A percentile compares a stretch with the other conserved stretches of the same genome.
Evolutionary conservation across 140 eudicot species (phyloP).

Genomic region (Ambrosia hybrid): DNA sequence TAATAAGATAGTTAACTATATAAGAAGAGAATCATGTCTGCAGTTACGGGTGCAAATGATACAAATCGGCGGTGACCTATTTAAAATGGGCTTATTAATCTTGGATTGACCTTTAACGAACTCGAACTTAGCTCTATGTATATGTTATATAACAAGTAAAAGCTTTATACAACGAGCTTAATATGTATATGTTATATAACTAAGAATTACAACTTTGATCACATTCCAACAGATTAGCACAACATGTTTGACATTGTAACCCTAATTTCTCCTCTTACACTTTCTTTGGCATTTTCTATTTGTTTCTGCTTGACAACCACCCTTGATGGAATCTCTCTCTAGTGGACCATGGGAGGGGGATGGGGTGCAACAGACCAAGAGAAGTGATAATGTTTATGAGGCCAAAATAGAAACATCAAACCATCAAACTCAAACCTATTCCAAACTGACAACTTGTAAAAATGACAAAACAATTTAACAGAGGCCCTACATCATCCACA

Average conservation of each 20-base stretch:
- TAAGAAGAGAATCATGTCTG: not conserved
- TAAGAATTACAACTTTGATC: no score
- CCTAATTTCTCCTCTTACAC: no score
- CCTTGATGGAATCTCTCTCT: constrained; percentile 12
- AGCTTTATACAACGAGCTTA: not conserved
- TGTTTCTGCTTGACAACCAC: constrained; percentile 11
- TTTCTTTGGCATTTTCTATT: constrained; percentile 11
- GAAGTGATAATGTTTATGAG: constrained; percentile 48
- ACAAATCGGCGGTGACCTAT: not conserved
- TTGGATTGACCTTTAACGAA: no score
- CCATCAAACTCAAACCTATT: constrained; percentile 34
- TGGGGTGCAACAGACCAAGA: constrained; percentile 6
- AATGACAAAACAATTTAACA: not conserved
- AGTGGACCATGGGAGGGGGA: constrained; percentile 5
- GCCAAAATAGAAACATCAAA: constrained; percentile 35
- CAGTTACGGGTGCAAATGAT: not conserved
- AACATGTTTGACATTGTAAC: no score
- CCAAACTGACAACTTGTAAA: constrained; percentile 27
- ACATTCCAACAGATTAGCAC: no score
- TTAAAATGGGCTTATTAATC: no score
- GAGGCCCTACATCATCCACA: not conserved
- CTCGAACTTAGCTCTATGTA: no score
- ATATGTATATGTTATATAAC: no score
- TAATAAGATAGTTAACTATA: not conserved
- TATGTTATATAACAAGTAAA: no score